Percentiles rank a stretch among this genome's conserved stretches.
These are phyloP conservation scores for Phytophthora fragariaefolia DNA, from an alignment of 352 stramenopile species.

Conservation along the genomic window DNA sequence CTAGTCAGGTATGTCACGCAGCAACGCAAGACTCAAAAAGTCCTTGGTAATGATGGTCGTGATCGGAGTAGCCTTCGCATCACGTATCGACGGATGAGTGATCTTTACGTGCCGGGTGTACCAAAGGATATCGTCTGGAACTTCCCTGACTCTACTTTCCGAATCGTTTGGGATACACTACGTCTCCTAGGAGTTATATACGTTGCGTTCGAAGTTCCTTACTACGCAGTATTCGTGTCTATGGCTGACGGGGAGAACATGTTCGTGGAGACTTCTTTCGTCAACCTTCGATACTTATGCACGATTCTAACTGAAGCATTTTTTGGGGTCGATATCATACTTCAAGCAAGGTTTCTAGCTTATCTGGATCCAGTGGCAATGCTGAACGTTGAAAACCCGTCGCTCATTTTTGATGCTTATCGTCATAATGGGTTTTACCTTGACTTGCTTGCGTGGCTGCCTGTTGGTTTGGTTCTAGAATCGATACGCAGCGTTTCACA, in stretches of 20 bases:
- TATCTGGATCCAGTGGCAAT: slow-evolving; percentile 60
- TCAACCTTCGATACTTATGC: slow-evolving; percentile 32
- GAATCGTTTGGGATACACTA: slow-evolving; percentile 41
- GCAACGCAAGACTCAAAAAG: slow-evolving; percentile 71
- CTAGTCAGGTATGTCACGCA: slow-evolving; percentile 62
- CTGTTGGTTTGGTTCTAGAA: slow-evolving; percentile 48
- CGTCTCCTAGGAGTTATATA: background rate
- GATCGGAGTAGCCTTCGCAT: background rate
- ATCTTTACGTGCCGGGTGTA: background rate
- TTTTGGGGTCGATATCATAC: slow-evolving; percentile 51
- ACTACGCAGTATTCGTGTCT: slow-evolving; percentile 64
- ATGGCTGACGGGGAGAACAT: slow-evolving; percentile 29
- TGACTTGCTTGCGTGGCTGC: slow-evolving; percentile 50
- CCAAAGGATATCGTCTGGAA: slow-evolving; percentile 12
- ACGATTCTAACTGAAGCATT: slow-evolving; percentile 49
- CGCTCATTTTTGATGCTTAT: slow-evolving; percentile 60
- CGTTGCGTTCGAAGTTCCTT: slow-evolving; percentile 61
- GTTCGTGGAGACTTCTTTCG: background rate
- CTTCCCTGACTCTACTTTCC: background rate
- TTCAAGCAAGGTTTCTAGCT: slow-evolving; percentile 54
- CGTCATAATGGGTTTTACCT: slow-evolving; percentile 54
- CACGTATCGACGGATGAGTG: background rate
- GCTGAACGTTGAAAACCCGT: slow-evolving; percentile 51
- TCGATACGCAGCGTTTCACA: slow-evolving; percentile 11
- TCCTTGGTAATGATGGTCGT: slow-evolving; percentile 49